Base-by-base conservation (phyloP, 495 filamentous ascomycete species). In the Penicillium lagena region DNA sequence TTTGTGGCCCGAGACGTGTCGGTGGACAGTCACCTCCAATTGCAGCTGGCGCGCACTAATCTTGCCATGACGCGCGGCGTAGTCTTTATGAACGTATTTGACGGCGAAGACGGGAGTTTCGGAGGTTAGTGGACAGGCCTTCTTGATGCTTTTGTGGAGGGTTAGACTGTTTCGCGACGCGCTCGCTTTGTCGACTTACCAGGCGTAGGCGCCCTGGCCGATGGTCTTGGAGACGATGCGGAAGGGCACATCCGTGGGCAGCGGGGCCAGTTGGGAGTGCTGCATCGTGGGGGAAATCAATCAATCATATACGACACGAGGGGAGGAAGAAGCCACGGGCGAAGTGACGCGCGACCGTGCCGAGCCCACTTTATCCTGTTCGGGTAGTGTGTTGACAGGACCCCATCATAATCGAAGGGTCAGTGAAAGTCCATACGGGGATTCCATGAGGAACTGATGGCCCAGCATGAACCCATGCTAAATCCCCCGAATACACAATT, bases 61-160 rank as follows among this genome's bases (percentile, higher is more conserved):
- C 46, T 87, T 86, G 60, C 93, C 93, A 73, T 90, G 82, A 46
- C 83, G 82, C 47, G 87, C 72, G 42, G 94, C 93, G 62, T 95
- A 93, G 44, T 85, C 85, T 68, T 97, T 97, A 72, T 97, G 89
- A 59, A 99, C 96, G 66, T 97, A 88, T 68, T 99, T 99, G 61
- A 96, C 89, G 7, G 93, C 93, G 66, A 99, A 96, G 56, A 97
- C 70, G 4, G 89, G 89, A 28, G 75, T 77, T 11, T 79, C 64
- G 12, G 77, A 63, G 48, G 85, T 70, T 27, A 83, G 64, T 12
- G 90, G 90, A 42, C 78, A 78, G 28, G 91, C 93, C 72, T 96
- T 98, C 65, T 95, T 95, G 57, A 98, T 91, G 50, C 91, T 97
- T 3, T 22, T 3, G 35, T 29, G 35, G 9, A 38, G 12, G 30